Percentiles rank a stretch among this genome's conserved stretches.
phyloP scores from a whole-genome alignment of 768 basidiomycete genomes.

The Boletus coccyginus region DNA sequence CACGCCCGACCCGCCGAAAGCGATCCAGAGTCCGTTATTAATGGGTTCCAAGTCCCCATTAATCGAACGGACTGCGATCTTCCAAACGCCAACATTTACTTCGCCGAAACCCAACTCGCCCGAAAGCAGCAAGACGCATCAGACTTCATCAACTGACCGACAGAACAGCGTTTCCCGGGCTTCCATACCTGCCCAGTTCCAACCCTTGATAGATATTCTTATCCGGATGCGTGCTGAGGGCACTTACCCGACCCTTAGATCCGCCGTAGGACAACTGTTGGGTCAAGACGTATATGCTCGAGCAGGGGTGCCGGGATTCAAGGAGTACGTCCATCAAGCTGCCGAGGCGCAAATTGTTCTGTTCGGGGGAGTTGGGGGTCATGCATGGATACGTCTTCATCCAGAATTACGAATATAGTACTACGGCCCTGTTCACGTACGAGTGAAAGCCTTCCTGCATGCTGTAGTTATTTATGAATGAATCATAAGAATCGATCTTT shows the following conservation, averaged over 20 bases:
- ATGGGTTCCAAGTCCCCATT: conserved; percentile 3
- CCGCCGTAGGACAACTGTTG: conserved; percentile 36
- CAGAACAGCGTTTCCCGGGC: not conserved
- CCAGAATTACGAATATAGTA: conserved; percentile 20
- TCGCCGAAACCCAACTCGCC: not conserved
- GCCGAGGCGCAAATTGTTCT: conserved; percentile 37
- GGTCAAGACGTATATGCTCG: conserved; percentile 33
- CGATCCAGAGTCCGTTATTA: conserved; percentile 5
- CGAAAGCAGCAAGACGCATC: not conserved
- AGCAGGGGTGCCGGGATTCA: conserved; percentile 41
- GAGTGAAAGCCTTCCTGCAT: conserved; percentile 3
- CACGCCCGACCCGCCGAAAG: conserved; percentile 9
- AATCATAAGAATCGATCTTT: conserved; percentile 3
- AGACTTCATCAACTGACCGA: not conserved
- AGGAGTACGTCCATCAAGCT: conserved; percentile 41
- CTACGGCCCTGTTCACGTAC: conserved; percentile 3
- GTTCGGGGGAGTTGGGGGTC: conserved; percentile 37
- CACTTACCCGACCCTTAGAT: conserved; percentile 33
- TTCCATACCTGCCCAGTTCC: conserved; percentile 18
- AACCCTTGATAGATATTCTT: conserved; percentile 34
- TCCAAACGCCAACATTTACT: not conserved
- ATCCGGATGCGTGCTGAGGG: conserved; percentile 33
- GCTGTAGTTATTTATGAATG: conserved; percentile 19
- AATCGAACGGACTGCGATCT: conserved; percentile 1
- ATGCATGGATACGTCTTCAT: conserved; percentile 37